Evolutionary conservation across 23 red algal genomes (phyloP), one percentile per base, ranked within the genome.

Genomic region (Agarophyton chilense): DNA sequence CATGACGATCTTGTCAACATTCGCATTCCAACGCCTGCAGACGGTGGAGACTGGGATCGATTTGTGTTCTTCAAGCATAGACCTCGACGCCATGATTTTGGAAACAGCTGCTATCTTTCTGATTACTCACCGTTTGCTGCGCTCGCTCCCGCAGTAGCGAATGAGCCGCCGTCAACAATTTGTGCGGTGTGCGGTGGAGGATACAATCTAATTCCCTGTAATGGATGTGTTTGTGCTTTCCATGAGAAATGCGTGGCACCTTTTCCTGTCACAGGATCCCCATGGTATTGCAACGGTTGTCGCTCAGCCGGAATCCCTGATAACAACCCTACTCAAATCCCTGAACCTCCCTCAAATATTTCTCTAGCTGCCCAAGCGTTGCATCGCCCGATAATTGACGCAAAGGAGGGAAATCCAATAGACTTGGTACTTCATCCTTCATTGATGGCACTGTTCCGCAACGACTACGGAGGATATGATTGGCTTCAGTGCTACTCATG

Each of bases 171-270:
- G 18, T 56, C 44, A 24, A 63, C 51, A 28, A 45, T 89, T 26
- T 89, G 85, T 57, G 85, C 85, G 10, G 85, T 89, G 19, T 89
- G 85, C 52, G 85, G 85, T 49, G 67, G 52, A 52, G 85, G 70
- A 16, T 66, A 47, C 33, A 65, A 40, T 19, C 52, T 89, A 2
- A 28, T 44, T 3, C 28, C 35, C 28, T 89, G 85, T 29, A 32
- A 17, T 17, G 42, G 72, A 22, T 89, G 85, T 63, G 51, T 58
- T 6, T 63, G 67, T 11, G 85, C 85, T 34, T 89, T 89, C 61
- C 85, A 89, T 50, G 61, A 28, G 40, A 66, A 70, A 32, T 89
- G 70, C 53, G 25, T 89, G 38, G 38, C 44, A 17, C 71, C 71
- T 8, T 89, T 55, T 21, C 51, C 31, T 1, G 53, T 39, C 54